Evolutionary conservation across 83 land plant genomes (phyloP).

Genomic region (Thuja plicata): DNA sequence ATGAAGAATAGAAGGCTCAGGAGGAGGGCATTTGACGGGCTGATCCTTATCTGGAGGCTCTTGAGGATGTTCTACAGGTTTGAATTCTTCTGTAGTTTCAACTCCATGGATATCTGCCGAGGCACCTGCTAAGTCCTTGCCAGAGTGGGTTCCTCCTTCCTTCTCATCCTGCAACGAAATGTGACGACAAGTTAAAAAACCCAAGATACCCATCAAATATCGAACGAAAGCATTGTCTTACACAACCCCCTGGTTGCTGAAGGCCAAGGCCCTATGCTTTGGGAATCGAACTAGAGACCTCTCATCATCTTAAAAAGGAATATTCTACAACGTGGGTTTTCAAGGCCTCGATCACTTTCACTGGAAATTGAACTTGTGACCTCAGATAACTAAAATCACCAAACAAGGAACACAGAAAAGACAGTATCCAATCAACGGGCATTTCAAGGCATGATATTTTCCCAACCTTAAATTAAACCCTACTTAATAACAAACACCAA

Average conservation of each 20-base stretch:
- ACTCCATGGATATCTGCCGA: conserved; percentile 40
- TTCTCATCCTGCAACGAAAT: conserved; percentile 42
- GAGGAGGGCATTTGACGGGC: conserved; percentile 67
- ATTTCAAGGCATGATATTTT: not conserved
- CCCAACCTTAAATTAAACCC: not conserved
- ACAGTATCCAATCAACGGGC: not conserved
- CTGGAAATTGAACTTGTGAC: not conserved
- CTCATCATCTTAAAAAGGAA: not conserved
- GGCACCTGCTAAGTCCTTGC: conserved; percentile 12
- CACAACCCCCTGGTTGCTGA: not conserved
- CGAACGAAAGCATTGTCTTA: not conserved
- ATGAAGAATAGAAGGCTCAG: conserved; percentile 77
- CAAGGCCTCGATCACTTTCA: not conserved
- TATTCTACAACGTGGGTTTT: not conserved
- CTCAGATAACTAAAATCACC: not conserved
- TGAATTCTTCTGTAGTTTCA: conserved; percentile 53
- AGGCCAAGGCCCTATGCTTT: not conserved
- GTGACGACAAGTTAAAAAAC: not conserved
- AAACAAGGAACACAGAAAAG: not conserved
- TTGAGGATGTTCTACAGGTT: conserved; percentile 65
- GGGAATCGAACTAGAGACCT: not conserved
- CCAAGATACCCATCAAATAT: not conserved
- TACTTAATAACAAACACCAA: not conserved
- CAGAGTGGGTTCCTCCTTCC: conserved; percentile 23
- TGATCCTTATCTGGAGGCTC: conserved; percentile 66